phyloP scores from a whole-genome alignment of 768 basidiomycete species.

The Lactarius hatsudake region DNA sequence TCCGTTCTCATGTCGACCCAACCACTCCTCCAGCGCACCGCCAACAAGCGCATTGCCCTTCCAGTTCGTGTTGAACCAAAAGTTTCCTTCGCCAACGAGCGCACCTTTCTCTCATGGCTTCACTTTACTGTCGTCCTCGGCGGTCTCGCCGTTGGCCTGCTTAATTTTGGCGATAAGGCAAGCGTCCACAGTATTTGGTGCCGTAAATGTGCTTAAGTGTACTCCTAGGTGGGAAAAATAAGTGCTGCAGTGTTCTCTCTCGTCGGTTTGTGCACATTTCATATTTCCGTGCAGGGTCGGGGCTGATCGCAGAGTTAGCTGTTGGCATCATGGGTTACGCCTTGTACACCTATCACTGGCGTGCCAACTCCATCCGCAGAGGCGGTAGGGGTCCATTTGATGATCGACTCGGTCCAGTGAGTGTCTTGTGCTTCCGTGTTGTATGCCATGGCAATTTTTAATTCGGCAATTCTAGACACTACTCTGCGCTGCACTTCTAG shows the following conservation, averaged over 20 bases:
- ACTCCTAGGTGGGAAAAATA: slow-evolving; percentile 80
- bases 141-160: slow-evolving; percentile 89
- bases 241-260: slow-evolving; percentile 95
- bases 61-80: slow-evolving; percentile 94
- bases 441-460: slow-evolving; percentile 12
- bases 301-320: slow-evolving; percentile 45
- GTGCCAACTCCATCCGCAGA: slow-evolving; percentile 86
- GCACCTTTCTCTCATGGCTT: slow-evolving; percentile 97
- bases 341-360: slow-evolving; percentile 93
- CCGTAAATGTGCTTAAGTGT: slow-evolving; percentile 7
- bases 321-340: slow-evolving; percentile 98
- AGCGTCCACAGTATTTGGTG: slow-evolving; percentile 23
- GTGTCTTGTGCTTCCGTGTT: slow-evolving; percentile 36
- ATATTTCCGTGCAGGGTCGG: not conserved
- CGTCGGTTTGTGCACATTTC: slow-evolving; percentile 60
- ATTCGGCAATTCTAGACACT: slow-evolving; percentile 54
- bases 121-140: slow-evolving; percentile 98
- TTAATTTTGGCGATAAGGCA: slow-evolving; percentile 98
- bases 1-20: slow-evolving; percentile 82
- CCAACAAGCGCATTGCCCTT: slow-evolving; percentile 91
- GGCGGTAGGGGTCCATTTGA: slow-evolving; percentile 96
- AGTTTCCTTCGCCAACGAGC: slow-evolving; percentile 92
- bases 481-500: slow-evolving; percentile 75
- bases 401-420: slow-evolving; percentile 89
- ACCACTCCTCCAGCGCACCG: slow-evolving; percentile 93